These are phyloP conservation scores for Neurospora sp. DNA, from an alignment of 2,329 filamentous ascomycete genomes.

Conservation along the genomic window DNA sequence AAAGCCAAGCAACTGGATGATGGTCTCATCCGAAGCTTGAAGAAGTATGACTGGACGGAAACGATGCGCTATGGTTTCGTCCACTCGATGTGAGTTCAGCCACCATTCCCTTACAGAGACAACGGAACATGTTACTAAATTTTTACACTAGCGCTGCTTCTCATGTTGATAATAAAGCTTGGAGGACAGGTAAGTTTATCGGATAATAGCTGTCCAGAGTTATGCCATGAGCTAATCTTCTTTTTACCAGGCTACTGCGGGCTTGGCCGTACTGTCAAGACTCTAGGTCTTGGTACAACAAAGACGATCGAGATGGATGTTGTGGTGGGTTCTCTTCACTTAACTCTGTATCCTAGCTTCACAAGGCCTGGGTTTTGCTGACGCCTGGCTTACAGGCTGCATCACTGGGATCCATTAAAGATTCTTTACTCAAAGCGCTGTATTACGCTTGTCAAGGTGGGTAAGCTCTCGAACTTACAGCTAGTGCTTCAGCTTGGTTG, in stretches of 20 bases:
- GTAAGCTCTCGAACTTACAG: background rate
- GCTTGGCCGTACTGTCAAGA: conserved; percentile 54
- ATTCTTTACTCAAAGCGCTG: conserved; percentile 50
- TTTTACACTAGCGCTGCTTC: conserved; percentile 38
- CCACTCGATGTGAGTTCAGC: conserved; percentile 62
- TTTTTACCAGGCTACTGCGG: conserved; percentile 55
- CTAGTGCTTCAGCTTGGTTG: conserved; percentile 1
- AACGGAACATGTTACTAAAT: too few relatives aligned
- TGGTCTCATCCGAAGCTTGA: conserved; percentile 56
- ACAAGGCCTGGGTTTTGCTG: background rate
- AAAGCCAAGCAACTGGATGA: conserved; percentile 54
- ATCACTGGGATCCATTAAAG: conserved; percentile 68
- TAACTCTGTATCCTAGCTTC: background rate
- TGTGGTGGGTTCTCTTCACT: conserved; percentile 38
- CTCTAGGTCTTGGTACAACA: conserved; percentile 49
- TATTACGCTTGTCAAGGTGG: conserved; percentile 46
- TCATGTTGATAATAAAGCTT: conserved; percentile 34
- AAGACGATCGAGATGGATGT: conserved; percentile 59
- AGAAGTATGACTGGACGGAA: conserved; percentile 70
- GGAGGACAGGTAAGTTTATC: conserved; percentile 29
- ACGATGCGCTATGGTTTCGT: conserved; percentile 70
- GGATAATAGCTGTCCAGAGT: conserved; percentile 3
- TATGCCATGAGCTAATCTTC: background rate
- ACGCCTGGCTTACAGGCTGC: conserved; percentile 45
- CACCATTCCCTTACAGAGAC: background rate